Evolutionary conservation across 129 eudicot species (phyloP).

Genomic region (Silybum marianum): DNA sequence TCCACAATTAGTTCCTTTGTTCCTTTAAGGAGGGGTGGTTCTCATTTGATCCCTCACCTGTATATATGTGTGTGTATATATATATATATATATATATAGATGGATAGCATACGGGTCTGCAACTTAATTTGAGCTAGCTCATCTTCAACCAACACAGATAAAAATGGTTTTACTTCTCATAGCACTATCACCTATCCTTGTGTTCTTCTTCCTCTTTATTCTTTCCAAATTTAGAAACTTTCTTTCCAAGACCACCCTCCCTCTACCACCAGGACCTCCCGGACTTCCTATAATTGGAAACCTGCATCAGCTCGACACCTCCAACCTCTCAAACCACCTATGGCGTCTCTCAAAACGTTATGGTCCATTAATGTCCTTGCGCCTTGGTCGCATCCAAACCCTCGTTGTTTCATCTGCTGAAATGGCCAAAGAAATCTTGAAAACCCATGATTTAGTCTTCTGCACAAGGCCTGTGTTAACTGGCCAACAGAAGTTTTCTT

Average conservation of each 20-base stretch:
- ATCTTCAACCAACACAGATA: neutral
- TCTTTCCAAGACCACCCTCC: neutral
- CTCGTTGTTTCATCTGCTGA: slow-evolving; percentile 1
- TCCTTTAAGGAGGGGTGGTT: too few relatives aligned
- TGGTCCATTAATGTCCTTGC: neutral
- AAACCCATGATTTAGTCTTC: neutral
- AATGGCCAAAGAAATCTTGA: neutral
- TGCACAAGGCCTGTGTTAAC: neutral
- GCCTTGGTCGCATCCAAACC: neutral
- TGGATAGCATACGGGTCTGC: too few relatives aligned
- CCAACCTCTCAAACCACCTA: neutral
- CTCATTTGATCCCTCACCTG: too few relatives aligned
- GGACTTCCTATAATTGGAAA: slow-evolving; percentile 21
- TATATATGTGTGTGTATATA: too few relatives aligned
- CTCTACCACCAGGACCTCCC: slow-evolving; percentile 20
- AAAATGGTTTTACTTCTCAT: neutral
- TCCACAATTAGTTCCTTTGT: too few relatives aligned
- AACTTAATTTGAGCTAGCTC: neutral
- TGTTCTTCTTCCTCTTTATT: neutral
- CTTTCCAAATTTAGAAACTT: neutral
- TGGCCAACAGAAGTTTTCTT: neutral
- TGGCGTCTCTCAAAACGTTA: slow-evolving; percentile 14
- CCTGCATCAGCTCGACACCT: neutral
- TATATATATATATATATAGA: too few relatives aligned
- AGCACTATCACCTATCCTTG: neutral